Evolutionary conservation across 164 flowering plant genomes (phyloP).

Genomic region (Piper longum): DNA sequence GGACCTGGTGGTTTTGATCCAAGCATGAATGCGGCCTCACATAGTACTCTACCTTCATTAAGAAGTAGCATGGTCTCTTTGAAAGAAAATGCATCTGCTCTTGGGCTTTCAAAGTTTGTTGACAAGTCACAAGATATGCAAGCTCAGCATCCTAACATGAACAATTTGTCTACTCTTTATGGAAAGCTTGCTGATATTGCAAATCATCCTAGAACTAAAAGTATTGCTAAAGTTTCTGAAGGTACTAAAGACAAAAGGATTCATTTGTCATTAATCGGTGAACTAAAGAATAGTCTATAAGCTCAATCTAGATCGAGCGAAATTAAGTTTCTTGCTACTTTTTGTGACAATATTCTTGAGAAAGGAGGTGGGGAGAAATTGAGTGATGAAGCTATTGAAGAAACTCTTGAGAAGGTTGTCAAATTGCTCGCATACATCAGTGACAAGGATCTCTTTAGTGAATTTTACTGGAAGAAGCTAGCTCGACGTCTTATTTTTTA

Average conservation of each 20-base stretch:
- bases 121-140: constrained; percentile 15
- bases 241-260: constrained; percentile 10
- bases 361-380: too few species aligned
- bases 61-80: constrained; percentile 1
- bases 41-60: constrained; percentile 10
- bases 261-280: constrained; percentile 10
- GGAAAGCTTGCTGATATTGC: constrained; percentile 2
- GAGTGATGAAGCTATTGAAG: too few species aligned
- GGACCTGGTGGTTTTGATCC: too few species aligned
- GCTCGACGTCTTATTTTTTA: too few species aligned
- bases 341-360: too few species aligned
- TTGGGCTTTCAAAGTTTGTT: constrained; percentile 11
- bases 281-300: constrained; percentile 4
- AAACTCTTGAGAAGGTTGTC: too few species aligned
- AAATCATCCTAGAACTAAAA: constrained; percentile 11
- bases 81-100: constrained; percentile 15
- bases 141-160: constrained; percentile 4
- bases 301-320: too few species aligned
- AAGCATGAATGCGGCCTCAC: too few species aligned
- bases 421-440: too few species aligned
- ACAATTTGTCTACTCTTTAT: constrained; percentile 6
- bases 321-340: too few species aligned
- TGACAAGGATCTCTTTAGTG: too few species aligned
- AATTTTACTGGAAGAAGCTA: too few species aligned
- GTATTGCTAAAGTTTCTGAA: constrained; percentile 6